phyloP scores from a whole-genome alignment of 371 early-diverging fungal genomes.

The Thermomucor indicae-seudaticae region DNA sequence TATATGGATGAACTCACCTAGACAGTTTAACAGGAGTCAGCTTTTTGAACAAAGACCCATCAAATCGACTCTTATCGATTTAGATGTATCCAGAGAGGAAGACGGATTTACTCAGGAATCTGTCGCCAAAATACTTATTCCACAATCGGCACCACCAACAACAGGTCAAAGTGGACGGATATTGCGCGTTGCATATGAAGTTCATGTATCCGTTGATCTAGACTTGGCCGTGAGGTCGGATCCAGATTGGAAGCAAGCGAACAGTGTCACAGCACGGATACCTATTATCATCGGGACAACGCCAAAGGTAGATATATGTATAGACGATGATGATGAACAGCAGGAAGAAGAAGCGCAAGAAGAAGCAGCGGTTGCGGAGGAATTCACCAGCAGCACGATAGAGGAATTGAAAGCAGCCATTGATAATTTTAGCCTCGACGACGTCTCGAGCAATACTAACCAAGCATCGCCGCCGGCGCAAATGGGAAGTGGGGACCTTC shows the following conservation, averaged over 20 bases:
- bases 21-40: too few species aligned
- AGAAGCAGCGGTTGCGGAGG: neutral
- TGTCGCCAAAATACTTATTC: slow-evolving; percentile 22
- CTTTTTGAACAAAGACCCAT: slow-evolving; percentile 1
- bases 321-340: slow-evolving; percentile 34
- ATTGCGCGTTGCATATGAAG: slow-evolving; percentile 30
- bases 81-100: slow-evolving; percentile 20
- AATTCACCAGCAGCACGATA: neutral
- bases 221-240: slow-evolving; percentile 21
- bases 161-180: slow-evolving; percentile 19
- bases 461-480: too few species aligned
- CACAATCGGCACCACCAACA: slow-evolving; percentile 25
- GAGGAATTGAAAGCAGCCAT: too few species aligned
- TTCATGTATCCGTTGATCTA: slow-evolving; percentile 29
- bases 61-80: slow-evolving; percentile 10
- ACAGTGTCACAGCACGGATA: slow-evolving; percentile 18
- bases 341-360: slow-evolving; percentile 9
- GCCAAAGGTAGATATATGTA: slow-evolving; percentile 26
- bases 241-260: slow-evolving; percentile 6
- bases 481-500: too few species aligned
- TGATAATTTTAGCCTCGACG: too few species aligned
- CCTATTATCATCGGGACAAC: slow-evolving; percentile 38
- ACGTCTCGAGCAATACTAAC: too few species aligned
- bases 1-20: too few species aligned
- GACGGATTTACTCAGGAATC: slow-evolving; percentile 16